These are phyloP conservation scores for Kazachstania sp. DNA, from an alignment of 1,139 yeast genomes.

Conservation along the genomic window DNA sequence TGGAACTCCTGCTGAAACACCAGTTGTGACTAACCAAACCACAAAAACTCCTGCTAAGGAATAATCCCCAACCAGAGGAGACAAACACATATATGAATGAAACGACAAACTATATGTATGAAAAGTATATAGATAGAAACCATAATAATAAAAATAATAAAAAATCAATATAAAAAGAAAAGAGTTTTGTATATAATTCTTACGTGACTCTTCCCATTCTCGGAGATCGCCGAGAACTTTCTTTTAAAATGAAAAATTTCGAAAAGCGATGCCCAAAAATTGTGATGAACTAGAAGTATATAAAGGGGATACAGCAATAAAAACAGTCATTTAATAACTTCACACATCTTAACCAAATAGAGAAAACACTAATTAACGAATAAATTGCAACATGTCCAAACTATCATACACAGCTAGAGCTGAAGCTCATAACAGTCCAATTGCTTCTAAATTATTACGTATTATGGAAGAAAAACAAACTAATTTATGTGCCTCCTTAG, in stretches of 20 bases:
- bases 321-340: no score
- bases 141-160: background rate
- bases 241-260: background rate
- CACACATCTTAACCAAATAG: no score
- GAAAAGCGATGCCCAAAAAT: background rate
- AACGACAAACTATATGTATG: no score
- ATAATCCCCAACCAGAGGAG: no score
- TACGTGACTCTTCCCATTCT: background rate
- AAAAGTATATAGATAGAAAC: background rate
- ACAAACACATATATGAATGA: no score
- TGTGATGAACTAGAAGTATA: background rate
- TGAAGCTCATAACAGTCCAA: slow-evolving; percentile 58
- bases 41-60: no score
- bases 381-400: slow-evolving; percentile 17
- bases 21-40: no score
- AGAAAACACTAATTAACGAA: background rate
- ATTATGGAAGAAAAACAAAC: slow-evolving; percentile 76
- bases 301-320: background rate
- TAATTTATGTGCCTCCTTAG: slow-evolving; percentile 94
- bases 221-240: slow-evolving; percentile 5
- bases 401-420: slow-evolving; percentile 64
- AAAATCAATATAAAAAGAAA: background rate
- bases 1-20: background rate
- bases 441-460: slow-evolving; percentile 64
- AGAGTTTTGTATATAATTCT: background rate